A percentile compares a stretch with the other conserved stretches of the same genome.
Evolutionary conservation across 768 basidiomycete genomes (phyloP).

Genomic region (Paxillus ammoniavirescens): DNA sequence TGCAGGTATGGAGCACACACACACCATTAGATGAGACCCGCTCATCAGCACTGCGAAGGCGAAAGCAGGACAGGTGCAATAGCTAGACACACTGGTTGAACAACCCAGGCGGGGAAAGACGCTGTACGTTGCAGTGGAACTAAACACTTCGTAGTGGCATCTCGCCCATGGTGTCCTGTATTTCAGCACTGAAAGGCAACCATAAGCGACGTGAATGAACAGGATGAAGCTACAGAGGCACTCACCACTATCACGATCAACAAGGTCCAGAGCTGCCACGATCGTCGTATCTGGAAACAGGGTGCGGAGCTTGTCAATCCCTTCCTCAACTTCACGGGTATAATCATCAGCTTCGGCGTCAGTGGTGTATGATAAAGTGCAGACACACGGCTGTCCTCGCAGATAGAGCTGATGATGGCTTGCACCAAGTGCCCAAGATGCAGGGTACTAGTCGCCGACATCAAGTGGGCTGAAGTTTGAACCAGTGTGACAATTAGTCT

Average conservation of each 20-base stretch:
- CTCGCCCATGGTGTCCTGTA: conserved; percentile 58
- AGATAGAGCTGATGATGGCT: conserved; percentile 32
- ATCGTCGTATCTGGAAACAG: conserved; percentile 64
- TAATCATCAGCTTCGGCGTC: background rate
- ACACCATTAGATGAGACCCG: conserved; percentile 64
- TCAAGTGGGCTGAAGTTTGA: background rate
- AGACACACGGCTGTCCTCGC: conserved; percentile 32
- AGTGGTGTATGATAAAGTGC: background rate
- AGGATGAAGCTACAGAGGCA: background rate
- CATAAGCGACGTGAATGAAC: conserved; percentile 1
- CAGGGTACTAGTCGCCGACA: conserved; percentile 17
- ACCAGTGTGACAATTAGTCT: too few species aligned
- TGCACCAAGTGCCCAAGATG: conserved; percentile 27
- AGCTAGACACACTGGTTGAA: conserved; percentile 42
- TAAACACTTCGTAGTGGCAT: conserved; percentile 63
- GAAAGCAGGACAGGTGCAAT: conserved; percentile 78
- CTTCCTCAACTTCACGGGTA: conserved; percentile 44
- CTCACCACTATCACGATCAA: conserved; percentile 69
- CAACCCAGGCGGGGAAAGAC: conserved; percentile 52
- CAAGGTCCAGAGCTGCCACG: conserved; percentile 71
- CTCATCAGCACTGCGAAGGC: conserved; percentile 58
- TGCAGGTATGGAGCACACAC: background rate
- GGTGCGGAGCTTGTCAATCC: conserved; percentile 51
- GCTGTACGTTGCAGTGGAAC: conserved; percentile 60
- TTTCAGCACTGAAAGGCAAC: conserved; percentile 50